Conservation (phyloP, 1,284 basidiomycete genomes). For the Irpex rosettiformis region DNA sequence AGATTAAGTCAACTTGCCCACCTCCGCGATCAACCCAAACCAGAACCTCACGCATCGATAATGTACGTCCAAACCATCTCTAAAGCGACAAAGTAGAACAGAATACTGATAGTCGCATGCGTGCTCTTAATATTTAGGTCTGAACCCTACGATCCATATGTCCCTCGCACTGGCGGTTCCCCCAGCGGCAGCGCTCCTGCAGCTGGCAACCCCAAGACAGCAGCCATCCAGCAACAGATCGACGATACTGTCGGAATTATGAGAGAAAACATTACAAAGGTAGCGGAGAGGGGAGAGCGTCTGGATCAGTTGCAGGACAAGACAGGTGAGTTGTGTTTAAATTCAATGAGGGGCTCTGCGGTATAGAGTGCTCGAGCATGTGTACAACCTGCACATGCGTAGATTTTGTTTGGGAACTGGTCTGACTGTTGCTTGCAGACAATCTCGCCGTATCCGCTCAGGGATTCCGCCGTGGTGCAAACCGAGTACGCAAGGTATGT, state of each 20-base stretch:
- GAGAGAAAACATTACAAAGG: slow-evolving; percentile 96
- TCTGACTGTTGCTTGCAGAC: slow-evolving; percentile 47
- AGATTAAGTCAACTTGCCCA: neutral
- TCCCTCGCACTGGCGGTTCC: slow-evolving; percentile 76
- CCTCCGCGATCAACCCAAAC: neutral
- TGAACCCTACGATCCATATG: slow-evolving; percentile 95
- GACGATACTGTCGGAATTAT: slow-evolving; percentile 96
- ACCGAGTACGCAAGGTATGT: slow-evolving; percentile 96
- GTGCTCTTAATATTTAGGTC: slow-evolving; percentile 47
- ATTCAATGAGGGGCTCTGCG: neutral
- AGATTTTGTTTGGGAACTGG: neutral
- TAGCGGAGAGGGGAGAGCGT: slow-evolving; percentile 93
- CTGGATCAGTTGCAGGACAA: slow-evolving; percentile 96
- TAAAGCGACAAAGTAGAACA: neutral
- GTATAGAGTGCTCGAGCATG: neutral
- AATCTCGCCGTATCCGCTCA: slow-evolving; percentile 98
- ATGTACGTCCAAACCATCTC: slow-evolving; percentile 9
- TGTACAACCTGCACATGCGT: neutral
- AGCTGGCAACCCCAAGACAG: slow-evolving; percentile 77
- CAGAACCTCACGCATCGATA: slow-evolving; percentile 12
- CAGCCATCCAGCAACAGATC: slow-evolving; percentile 91
- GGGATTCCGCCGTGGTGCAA: slow-evolving; percentile 96
- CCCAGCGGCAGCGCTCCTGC: slow-evolving; percentile 45
- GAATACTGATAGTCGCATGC: neutral
- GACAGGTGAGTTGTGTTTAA: slow-evolving; percentile 67